These are phyloP conservation scores for Xerocomus nothofagi DNA, from an alignment of 1,284 basidiomycete genomes.

Conservation along the genomic window DNA sequence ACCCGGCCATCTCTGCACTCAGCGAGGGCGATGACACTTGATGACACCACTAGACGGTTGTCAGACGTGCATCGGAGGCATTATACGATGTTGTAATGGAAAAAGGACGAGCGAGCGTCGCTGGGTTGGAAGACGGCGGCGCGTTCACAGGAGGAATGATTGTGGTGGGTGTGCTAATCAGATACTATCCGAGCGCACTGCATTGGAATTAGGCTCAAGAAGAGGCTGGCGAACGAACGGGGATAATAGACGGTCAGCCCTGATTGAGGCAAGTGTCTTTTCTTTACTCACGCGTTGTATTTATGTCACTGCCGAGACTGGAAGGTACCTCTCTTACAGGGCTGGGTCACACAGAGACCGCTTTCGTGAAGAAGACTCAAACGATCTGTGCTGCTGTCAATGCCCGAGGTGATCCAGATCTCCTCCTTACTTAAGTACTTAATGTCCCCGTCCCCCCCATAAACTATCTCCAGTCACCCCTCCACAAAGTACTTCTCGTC, in stretches of 20 bases:
- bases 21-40: slow-evolving; percentile 10
- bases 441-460: slow-evolving; percentile 35
- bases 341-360: slow-evolving; percentile 37
- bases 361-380: slow-evolving; percentile 36
- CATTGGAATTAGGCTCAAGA: slow-evolving; percentile 40
- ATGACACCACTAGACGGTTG: neutral
- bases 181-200: slow-evolving; percentile 40
- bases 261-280: slow-evolving; percentile 29
- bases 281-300: slow-evolving; percentile 37
- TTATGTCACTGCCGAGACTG: slow-evolving; percentile 39
- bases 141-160: slow-evolving; percentile 30
- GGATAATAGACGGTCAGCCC: slow-evolving; percentile 23
- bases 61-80: slow-evolving; percentile 10
- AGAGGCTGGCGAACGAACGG: slow-evolving; percentile 21
- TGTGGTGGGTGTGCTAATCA: slow-evolving; percentile 32
- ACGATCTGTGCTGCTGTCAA: slow-evolving; percentile 36
- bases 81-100: slow-evolving; percentile 6
- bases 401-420: slow-evolving; percentile 38
- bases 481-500: slow-evolving; percentile 36
- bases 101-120: slow-evolving; percentile 10
- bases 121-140: slow-evolving; percentile 30
- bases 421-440: slow-evolving; percentile 38
- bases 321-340: slow-evolving; percentile 35
- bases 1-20: neutral
- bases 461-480: slow-evolving; percentile 23